Conservation (phyloP, 2,329 filamentous ascomycete species). For the Penicillium sp. region DNA sequence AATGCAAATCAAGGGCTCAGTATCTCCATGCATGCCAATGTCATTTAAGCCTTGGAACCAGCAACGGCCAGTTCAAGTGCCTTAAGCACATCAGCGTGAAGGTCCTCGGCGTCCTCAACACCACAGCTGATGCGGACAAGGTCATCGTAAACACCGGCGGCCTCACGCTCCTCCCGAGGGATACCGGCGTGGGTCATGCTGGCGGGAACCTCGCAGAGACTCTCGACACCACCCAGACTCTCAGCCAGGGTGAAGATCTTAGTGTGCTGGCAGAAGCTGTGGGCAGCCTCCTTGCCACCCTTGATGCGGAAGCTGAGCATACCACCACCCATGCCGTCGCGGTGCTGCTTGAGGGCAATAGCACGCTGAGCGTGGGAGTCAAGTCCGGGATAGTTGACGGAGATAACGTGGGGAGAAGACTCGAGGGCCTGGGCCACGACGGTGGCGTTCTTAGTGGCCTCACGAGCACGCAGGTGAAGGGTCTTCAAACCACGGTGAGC, state of each 20-base stretch:
- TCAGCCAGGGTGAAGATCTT: conserved; percentile 92
- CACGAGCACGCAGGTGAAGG: conserved; percentile 84
- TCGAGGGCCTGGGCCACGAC: conserved; percentile 75
- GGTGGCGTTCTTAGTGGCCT: conserved; percentile 79
- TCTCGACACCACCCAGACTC: conserved; percentile 88
- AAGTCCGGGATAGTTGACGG: conserved; percentile 94
- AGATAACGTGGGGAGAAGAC: conserved; percentile 75
- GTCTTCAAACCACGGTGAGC: conserved; percentile 97
- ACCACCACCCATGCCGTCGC: conserved; percentile 88
- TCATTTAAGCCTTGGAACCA: conserved; percentile 40
- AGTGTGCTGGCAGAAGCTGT: conserved; percentile 87
- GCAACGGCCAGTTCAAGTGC: conserved; percentile 77
- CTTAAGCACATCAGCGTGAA: conserved; percentile 77
- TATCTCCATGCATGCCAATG: not conserved
- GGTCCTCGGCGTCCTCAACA: conserved; percentile 84
- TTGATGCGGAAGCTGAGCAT: conserved; percentile 97
- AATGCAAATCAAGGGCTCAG: conserved; percentile 1
- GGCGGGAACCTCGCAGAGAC: conserved; percentile 84
- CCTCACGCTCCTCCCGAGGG: conserved; percentile 83
- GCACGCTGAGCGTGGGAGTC: conserved; percentile 81
- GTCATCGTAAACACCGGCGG: conserved; percentile 91
- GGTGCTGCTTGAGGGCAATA: conserved; percentile 88
- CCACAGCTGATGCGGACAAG: conserved; percentile 91
- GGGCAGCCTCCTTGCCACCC: conserved; percentile 81
- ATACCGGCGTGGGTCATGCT: conserved; percentile 98